These are phyloP conservation scores for Agapanthus africanus DNA, from an alignment of 106 monocot species.

Conservation along the genomic window DNA sequence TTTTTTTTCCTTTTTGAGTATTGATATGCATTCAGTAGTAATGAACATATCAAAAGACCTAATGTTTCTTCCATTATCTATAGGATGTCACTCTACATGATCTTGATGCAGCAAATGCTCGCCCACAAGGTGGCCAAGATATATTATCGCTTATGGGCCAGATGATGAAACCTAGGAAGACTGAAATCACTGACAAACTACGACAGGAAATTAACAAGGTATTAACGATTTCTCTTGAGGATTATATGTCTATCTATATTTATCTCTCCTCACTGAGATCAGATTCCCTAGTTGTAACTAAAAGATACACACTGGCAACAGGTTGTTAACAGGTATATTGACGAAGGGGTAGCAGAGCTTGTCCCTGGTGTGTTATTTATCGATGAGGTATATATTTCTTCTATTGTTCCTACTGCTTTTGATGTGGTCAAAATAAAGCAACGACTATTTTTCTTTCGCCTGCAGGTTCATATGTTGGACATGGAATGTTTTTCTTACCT, in stretches of 20 bases:
- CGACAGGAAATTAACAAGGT: constrained; percentile 98
- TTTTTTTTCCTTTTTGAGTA: too few species aligned
- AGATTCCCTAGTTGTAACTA: not conserved
- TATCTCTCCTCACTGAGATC: constrained; percentile 4
- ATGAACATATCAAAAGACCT: too few species aligned
- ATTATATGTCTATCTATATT: not conserved
- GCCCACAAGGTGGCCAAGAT: constrained; percentile 95
- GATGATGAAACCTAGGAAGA: constrained; percentile 96
- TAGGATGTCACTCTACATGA: constrained; percentile 95
- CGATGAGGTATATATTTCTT: constrained; percentile 57
- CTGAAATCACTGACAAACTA: constrained; percentile 94
- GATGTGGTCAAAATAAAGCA: not conserved
- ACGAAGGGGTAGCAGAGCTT: constrained; percentile 95
- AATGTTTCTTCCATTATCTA: too few species aligned
- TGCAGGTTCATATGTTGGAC: constrained; percentile 98
- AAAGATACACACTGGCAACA: constrained; percentile 17
- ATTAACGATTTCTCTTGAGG: not conserved
- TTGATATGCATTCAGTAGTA: too few species aligned
- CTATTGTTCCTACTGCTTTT: not conserved
- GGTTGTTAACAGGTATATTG: constrained; percentile 98
- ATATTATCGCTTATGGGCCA: constrained; percentile 95
- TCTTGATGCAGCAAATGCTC: constrained; percentile 99
- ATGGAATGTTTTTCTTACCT: constrained; percentile 98
- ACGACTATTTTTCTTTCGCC: not conserved
- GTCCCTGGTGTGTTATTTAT: constrained; percentile 97